These are phyloP conservation scores for Gracilaria caudata DNA, from an alignment of 23 red algal species.

Conservation along the genomic window DNA sequence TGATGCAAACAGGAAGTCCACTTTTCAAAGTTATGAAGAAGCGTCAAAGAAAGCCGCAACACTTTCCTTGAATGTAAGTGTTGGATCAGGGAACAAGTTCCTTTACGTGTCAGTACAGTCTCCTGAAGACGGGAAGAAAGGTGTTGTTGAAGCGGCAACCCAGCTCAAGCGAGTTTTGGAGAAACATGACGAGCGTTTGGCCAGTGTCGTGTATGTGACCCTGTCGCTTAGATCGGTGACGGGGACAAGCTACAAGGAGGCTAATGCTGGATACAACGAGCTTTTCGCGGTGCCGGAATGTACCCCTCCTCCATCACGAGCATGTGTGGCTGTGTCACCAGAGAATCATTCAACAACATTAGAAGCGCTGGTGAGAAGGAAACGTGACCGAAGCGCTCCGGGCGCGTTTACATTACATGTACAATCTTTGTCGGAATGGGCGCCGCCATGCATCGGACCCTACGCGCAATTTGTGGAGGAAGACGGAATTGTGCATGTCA, in stretches of 20 bases:
- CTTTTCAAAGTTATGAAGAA: background rate
- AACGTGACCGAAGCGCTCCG: background rate
- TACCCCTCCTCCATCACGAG: slow-evolving; percentile 69
- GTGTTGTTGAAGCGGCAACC: slow-evolving; percentile 13
- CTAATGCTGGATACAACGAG: slow-evolving; percentile 76
- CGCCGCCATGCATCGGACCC: slow-evolving; percentile 97
- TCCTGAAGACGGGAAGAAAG: slow-evolving; percentile 37
- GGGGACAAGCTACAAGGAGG: slow-evolving; percentile 58
- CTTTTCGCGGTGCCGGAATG: slow-evolving; percentile 61
- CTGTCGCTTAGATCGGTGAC: slow-evolving; percentile 40
- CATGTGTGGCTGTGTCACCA: slow-evolving; percentile 65
- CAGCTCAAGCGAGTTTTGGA: slow-evolving; percentile 52
- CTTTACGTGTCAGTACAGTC: slow-evolving; percentile 36
- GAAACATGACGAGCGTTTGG: slow-evolving; percentile 8
- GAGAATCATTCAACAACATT: slow-evolving; percentile 41
- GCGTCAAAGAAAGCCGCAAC: background rate
- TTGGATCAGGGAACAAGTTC: slow-evolving; percentile 36
- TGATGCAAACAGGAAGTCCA: background rate
- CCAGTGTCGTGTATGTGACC: slow-evolving; percentile 46
- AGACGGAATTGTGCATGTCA: slow-evolving; percentile 63
- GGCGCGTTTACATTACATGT: slow-evolving; percentile 78
- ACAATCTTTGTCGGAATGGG: slow-evolving; percentile 95
- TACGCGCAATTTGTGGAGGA: slow-evolving; percentile 83
- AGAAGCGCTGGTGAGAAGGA: slow-evolving; percentile 69
- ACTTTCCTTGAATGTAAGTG: slow-evolving; percentile 19